Evolutionary conservation across 2,329 filamentous ascomycete genomes (phyloP).

Genomic region (Raffaelea deltoideospora): DNA sequence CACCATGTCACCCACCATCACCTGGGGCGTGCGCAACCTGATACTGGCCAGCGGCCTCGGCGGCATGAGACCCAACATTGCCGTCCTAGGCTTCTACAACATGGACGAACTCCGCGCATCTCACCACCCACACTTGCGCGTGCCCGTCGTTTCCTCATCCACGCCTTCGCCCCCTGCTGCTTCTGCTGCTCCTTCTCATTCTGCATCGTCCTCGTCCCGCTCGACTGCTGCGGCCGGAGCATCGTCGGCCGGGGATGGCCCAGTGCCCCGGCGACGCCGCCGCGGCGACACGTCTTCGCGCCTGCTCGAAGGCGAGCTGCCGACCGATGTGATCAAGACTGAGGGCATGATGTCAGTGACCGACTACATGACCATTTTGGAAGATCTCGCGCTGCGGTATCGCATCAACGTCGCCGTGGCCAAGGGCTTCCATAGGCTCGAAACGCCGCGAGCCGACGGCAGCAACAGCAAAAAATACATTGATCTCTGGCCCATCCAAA

Average conservation of each 20-base stretch:
- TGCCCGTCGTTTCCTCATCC: too few relatives aligned
- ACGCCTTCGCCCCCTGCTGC: constrained; percentile 25
- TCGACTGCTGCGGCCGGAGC: not conserved
- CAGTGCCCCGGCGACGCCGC: constrained; percentile 15
- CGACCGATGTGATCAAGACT: constrained; percentile 53
- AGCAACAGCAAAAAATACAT: constrained; percentile 63
- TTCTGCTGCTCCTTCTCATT: not conserved
- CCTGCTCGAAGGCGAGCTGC: constrained; percentile 42
- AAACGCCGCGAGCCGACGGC: constrained; percentile 49
- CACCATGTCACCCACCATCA: constrained; percentile 65
- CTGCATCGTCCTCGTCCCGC: not conserved
- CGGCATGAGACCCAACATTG: constrained; percentile 81
- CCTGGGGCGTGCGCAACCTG: constrained; percentile 74
- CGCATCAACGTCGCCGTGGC: constrained; percentile 76
- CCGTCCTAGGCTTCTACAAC: constrained; percentile 66
- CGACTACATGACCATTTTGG: constrained; percentile 68
- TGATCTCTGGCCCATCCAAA: constrained; percentile 85
- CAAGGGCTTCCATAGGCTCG: constrained; percentile 63
- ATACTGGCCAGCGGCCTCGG: constrained; percentile 69
- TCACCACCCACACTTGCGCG: too few relatives aligned
- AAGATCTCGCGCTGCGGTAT: constrained; percentile 63
- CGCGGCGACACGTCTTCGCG: constrained; percentile 40
- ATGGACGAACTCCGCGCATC: constrained; percentile 58
- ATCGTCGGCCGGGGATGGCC: not conserved
- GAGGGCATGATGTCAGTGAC: constrained; percentile 54